These are phyloP conservation scores for Westerdykella sp. DNA, from an alignment of 2,329 filamentous ascomycete species.

Conservation along the genomic window DNA sequence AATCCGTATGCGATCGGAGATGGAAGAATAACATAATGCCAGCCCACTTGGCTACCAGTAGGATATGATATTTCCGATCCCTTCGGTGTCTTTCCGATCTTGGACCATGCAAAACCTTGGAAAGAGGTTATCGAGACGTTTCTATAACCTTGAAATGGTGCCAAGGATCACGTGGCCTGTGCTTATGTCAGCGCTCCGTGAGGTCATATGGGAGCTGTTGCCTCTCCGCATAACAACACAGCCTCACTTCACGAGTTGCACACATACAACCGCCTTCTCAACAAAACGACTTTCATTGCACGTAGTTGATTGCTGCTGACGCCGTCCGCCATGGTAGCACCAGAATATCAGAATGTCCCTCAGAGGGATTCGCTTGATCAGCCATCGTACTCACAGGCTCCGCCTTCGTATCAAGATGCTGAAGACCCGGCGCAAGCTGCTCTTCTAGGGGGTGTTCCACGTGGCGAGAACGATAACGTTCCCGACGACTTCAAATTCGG, in stretches of 20 bases:
- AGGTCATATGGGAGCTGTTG: neutral
- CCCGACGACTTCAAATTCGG: constrained; percentile 99
- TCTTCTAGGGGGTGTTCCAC: constrained; percentile 58
- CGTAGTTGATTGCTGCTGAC: neutral
- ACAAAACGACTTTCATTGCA: neutral
- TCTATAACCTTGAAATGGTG: too few relatives aligned
- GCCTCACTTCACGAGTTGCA: neutral
- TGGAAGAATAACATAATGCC: too few relatives aligned
- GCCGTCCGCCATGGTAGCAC: constrained; percentile 56
- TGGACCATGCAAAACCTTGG: too few relatives aligned
- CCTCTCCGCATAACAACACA: neutral
- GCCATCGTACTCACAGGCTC: constrained; percentile 61
- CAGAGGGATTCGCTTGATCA: constrained; percentile 83
- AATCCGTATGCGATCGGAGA: too few relatives aligned
- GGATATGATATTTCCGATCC: too few relatives aligned
- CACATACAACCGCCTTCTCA: neutral
- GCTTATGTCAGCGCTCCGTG: neutral
- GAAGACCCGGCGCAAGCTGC: constrained; percentile 51
- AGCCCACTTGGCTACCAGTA: too few relatives aligned
- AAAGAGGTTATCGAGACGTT: too few relatives aligned
- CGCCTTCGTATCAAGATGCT: constrained; percentile 68
- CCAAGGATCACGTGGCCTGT: neutral
- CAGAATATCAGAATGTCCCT: constrained; percentile 77
- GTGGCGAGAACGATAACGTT: constrained; percentile 80
- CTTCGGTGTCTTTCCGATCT: too few relatives aligned